These are phyloP conservation scores for Magnusiomyces paraingens DNA, from an alignment of 1,139 yeast genomes.

Conservation along the genomic window DNA sequence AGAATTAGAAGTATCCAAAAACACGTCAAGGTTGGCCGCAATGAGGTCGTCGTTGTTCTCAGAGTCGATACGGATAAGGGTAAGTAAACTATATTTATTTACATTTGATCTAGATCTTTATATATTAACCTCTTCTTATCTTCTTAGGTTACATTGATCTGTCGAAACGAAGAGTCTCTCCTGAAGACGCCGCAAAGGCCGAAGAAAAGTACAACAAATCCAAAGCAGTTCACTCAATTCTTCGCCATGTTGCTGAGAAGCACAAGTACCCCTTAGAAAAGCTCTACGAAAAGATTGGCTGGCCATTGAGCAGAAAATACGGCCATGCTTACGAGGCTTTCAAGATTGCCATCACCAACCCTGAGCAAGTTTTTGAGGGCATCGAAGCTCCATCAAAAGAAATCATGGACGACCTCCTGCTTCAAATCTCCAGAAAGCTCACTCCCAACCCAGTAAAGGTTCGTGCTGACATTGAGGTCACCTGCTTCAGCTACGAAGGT, in stretches of 20 bases:
- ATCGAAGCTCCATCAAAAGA: constrained; percentile 66
- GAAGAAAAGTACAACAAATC: constrained; percentile 97
- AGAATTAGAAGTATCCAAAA: constrained; percentile 98
- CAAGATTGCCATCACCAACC: constrained; percentile 88
- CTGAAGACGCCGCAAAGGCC: constrained; percentile 95
- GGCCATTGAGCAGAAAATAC: constrained; percentile 94
- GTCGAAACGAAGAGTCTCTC: constrained; percentile 96
- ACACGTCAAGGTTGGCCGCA: constrained; percentile 94
- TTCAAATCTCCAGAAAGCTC: constrained; percentile 83
- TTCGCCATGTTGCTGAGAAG: constrained; percentile 95
- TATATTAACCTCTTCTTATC: not conserved
- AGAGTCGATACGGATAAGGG: constrained; percentile 99
- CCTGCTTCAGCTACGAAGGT: constrained; percentile 96
- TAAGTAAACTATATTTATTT: not conserved
- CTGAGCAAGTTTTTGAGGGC: constrained; percentile 75
- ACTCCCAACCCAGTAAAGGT: constrained; percentile 98
- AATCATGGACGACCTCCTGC: constrained; percentile 71
- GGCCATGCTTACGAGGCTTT: constrained; percentile 98
- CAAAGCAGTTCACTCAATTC: constrained; percentile 93
- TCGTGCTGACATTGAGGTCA: constrained; percentile 96
- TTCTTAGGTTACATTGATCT: constrained; percentile 71
- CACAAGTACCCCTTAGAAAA: constrained; percentile 81
- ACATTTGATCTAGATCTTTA: not conserved
- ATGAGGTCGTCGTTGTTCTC: constrained; percentile 97
- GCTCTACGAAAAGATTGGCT: constrained; percentile 82